Evolutionary conservation across 768 basidiomycete genomes (phyloP).

Genomic region (Leccinum arenicola): DNA sequence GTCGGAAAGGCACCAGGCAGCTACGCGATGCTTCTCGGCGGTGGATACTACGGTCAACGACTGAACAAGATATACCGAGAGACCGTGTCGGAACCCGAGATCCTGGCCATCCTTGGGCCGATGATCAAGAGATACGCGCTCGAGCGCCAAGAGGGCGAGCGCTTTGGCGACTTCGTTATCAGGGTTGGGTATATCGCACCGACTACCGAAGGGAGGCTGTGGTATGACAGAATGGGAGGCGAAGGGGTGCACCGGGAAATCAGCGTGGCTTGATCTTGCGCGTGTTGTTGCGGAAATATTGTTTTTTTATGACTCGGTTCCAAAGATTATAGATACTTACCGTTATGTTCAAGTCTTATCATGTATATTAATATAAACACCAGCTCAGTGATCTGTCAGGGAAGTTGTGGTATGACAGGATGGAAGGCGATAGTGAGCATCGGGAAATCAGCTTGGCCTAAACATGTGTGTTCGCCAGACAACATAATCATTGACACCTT

Average conservation of each 20-base stretch:
- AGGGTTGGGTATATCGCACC: constrained; percentile 87
- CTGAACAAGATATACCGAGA: constrained; percentile 96
- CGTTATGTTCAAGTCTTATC: neutral
- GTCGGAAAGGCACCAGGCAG: constrained; percentile 93
- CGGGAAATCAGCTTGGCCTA: constrained; percentile 28
- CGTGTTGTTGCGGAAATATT: neutral
- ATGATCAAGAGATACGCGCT: constrained; percentile 95
- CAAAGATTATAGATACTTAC: neutral
- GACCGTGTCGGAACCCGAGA: constrained; percentile 87
- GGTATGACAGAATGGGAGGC: constrained; percentile 85
- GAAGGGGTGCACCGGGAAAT: constrained; percentile 56
- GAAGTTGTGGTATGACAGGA: constrained; percentile 80
- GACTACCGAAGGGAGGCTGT: constrained; percentile 78
- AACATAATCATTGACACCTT: too few relatives aligned
- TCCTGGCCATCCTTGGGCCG: constrained; percentile 80
- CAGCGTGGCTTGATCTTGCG: constrained; percentile 8
- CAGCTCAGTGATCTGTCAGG: constrained; percentile 35
- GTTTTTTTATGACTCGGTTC: neutral
- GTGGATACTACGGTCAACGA: constrained; percentile 91
- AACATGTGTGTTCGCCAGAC: neutral
- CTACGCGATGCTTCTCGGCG: constrained; percentile 94
- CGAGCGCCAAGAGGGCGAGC: constrained; percentile 84
- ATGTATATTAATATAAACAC: neutral
- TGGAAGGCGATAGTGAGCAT: constrained; percentile 73
- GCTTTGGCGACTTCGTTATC: constrained; percentile 94